These are phyloP conservation scores for Elsinoe batatas DNA, from an alignment of 2,329 filamentous ascomycete species.

Conservation along the genomic window DNA sequence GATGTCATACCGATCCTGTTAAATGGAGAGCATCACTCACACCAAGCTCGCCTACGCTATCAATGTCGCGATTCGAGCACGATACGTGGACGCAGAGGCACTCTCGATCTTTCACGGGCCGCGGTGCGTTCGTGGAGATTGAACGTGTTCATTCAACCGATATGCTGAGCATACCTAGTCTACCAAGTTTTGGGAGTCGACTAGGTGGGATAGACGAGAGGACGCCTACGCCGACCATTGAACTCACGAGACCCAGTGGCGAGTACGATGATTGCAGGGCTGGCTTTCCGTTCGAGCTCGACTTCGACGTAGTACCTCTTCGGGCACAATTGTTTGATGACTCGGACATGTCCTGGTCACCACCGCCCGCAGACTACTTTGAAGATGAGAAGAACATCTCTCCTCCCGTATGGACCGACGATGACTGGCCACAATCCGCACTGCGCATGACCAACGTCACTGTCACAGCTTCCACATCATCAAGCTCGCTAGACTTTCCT, in stretches of 20 bases:
- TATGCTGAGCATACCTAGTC: conserved; percentile 29
- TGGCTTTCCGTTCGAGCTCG: not conserved
- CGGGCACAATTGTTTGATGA: conserved; percentile 12
- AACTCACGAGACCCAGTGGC: conserved; percentile 14
- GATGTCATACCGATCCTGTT: conserved; percentile 27
- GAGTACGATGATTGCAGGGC: conserved; percentile 4
- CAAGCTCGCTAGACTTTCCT: conserved; percentile 13
- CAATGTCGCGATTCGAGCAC: conserved; percentile 17
- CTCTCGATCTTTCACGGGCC: not conserved
- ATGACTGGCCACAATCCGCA: not conserved
- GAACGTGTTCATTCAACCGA: conserved; percentile 17
- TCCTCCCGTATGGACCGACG: not conserved
- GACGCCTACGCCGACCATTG: conserved; percentile 10
- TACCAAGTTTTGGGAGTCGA: conserved; percentile 24
- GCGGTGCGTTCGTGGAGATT: not conserved
- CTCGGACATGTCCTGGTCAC: conserved; percentile 7
- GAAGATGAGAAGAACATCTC: not conserved
- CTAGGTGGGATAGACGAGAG: not conserved
- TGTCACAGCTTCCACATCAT: conserved; percentile 11
- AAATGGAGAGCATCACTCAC: conserved; percentile 31
- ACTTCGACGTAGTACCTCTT: conserved; percentile 18
- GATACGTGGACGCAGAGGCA: not conserved
- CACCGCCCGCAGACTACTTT: not conserved
- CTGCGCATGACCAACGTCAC: not conserved
- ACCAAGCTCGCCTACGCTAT: conserved; percentile 31